phyloP scores from a whole-genome alignment of 208 protist species.

The Porcisia deanei region DNA sequence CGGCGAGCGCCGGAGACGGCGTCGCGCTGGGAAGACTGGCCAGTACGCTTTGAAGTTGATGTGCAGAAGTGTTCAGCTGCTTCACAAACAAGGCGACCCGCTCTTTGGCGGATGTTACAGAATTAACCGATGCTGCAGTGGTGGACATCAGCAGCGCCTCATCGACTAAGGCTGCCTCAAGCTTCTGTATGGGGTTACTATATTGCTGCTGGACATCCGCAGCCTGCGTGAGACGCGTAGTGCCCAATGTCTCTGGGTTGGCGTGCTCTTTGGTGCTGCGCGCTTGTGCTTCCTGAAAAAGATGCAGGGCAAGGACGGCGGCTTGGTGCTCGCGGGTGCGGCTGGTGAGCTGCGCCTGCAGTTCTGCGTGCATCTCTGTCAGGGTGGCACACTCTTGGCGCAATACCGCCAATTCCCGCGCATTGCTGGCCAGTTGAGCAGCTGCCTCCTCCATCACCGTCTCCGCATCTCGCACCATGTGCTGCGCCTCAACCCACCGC shows the following conservation, averaged over 20 bases:
- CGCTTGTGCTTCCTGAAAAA: slow-evolving; percentile 1
- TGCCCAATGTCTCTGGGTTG: slow-evolving; percentile 11
- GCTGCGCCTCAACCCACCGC: slow-evolving; percentile 25
- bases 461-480: slow-evolving; percentile 13
- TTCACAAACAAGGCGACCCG: slow-evolving; percentile 8
- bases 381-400: slow-evolving; percentile 16
- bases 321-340: slow-evolving; percentile 5
- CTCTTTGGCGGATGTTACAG: slow-evolving; percentile 6
- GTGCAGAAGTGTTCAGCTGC: slow-evolving; percentile 8
- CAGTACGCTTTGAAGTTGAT: slow-evolving; percentile 19
- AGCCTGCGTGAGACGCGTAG: slow-evolving; percentile 17
- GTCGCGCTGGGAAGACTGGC: not conserved
- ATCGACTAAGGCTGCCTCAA: slow-evolving; percentile 24
- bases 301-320: not conserved
- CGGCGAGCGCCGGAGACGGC: not conserved
- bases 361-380: not conserved
- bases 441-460: slow-evolving; percentile 14
- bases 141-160: slow-evolving; percentile 1
- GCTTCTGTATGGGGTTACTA: slow-evolving; percentile 4
- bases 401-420: slow-evolving; percentile 12
- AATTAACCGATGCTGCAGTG: not conserved
- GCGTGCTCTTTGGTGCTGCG: not conserved
- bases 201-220: slow-evolving; percentile 25
- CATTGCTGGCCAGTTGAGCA: not conserved
- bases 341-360: not conserved